phyloP scores from a whole-genome alignment of 2,329 filamentous ascomycete species.

The Samsoniella hepiali region DNA sequence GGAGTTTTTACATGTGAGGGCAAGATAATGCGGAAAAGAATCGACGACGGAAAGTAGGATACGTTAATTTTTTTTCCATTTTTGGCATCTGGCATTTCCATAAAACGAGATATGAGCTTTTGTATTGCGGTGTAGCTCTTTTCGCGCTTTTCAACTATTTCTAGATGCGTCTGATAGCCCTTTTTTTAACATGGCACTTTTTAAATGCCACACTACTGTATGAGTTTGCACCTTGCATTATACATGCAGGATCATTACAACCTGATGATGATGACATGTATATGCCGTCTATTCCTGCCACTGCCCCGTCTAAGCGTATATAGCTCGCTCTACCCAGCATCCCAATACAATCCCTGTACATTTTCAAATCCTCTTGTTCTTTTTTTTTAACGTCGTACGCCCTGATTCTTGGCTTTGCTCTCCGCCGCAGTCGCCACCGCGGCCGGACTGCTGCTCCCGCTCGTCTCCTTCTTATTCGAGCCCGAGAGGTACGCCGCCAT shows the following conservation, averaged over 20 bases:
- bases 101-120: background rate
- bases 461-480: constrained; percentile 41
- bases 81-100: background rate
- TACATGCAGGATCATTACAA: too few species aligned
- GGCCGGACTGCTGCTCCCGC: constrained; percentile 9
- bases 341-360: background rate
- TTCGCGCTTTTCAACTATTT: background rate
- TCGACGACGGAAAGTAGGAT: too few species aligned
- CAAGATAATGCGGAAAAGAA: background rate
- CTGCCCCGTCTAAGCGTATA: too few species aligned
- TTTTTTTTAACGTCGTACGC: constrained; percentile 34
- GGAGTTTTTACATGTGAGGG: background rate
- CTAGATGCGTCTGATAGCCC: too few species aligned
- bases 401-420: constrained; percentile 38
- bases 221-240: too few species aligned
- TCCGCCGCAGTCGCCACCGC: constrained; percentile 27
- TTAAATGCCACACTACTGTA: too few species aligned
- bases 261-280: background rate
- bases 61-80: too few species aligned
- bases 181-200: too few species aligned
- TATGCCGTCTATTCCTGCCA: background rate
- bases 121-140: background rate
- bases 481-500: constrained; percentile 63
- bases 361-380: background rate
- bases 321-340: background rate